Base-by-base conservation (phyloP, 2,329 filamentous ascomycete genomes). In the Microthyrium microscopicum region DNA sequence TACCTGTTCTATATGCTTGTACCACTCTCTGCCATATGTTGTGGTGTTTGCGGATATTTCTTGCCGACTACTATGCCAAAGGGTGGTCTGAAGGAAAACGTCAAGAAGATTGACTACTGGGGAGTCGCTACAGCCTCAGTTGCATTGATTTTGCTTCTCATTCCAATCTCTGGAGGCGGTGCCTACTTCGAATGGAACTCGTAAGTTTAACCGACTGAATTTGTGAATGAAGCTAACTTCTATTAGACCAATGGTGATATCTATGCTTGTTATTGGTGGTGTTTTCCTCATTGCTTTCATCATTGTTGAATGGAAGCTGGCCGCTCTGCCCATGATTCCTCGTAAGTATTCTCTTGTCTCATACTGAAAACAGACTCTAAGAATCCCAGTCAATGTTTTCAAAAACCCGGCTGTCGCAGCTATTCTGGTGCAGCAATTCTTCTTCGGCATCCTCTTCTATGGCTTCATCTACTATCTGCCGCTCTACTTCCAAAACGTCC, bases 151-250 rank as follows among this genome's bases (percentile, higher is more conserved):
- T 57, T 76, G 9, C 42, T 77, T 2, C 55, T 77, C 13, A 71
- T 78, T 28, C 73, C 73, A 0, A 62, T 77, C 9, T 74, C 70
- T 3, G 70, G 70, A 12, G 70, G 66, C 36, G 69, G 66, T 2
- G 59, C 62, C 0, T 69, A 70, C 38, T 73, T 71, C 40, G 47
- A 56, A 3, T 72, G 67, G 67, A 44, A 56, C 19, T 69, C 64
- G 7, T 13, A 45, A 1, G 42, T 42, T 16, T 60, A 56, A 55
- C 42, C 44, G 5, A 49, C 51, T 2, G n/a, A n/a, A n/a, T n/a
- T n/a, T n/a, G n/a, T n/a, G n/a, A n/a, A n/a, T n/a, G n/a, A n/a
- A n/a, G n/a, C 22, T 25, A 25, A 25, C 22, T 25, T 25, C 22
- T 25, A n/a, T n/a, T 25, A 25, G 22, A 25, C 39, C 43, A 1